These are phyloP conservation scores for Diddensiella santjacobensis DNA, from an alignment of 805 yeast species.

Conservation along the genomic window DNA sequence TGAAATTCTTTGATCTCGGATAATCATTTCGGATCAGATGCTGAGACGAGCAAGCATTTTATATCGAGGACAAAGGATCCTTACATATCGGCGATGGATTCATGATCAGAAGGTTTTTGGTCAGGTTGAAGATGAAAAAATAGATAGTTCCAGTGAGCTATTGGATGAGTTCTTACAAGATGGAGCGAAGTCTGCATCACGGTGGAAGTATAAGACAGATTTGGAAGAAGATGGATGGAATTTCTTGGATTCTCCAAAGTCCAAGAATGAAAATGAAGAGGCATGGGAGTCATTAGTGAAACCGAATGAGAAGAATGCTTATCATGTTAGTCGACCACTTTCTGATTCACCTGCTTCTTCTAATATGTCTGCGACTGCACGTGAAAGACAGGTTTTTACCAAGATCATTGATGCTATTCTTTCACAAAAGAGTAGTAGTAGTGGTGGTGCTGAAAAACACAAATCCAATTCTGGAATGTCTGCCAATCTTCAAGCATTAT, in stretches of 20 bases:
- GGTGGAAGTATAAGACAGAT: no score
- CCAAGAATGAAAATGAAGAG: neutral
- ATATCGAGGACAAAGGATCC: no score
- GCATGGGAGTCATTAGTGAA: neutral
- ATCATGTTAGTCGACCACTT: neutral
- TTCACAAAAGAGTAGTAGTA: slow-evolving; percentile 9
- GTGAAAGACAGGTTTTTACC: slow-evolving; percentile 21
- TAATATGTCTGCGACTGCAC: slow-evolving; percentile 14
- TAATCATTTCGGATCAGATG: no score
- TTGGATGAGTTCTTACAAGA: no score
- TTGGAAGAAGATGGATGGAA: neutral
- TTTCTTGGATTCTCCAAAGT: neutral
- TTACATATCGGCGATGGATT: no score
- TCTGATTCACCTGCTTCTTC: neutral
- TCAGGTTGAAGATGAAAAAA: no score
- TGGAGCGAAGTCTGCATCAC: no score
- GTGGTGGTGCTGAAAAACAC: neutral
- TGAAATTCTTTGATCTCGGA: no score
- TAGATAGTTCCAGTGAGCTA: no score
- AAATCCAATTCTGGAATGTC: slow-evolving; percentile 2
- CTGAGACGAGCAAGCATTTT: no score
- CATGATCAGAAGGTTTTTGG: no score
- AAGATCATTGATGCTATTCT: slow-evolving; percentile 21
- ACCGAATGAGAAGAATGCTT: neutral
- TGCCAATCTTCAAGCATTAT: slow-evolving; percentile 19